These are phyloP conservation scores for Chimonanthus salicifolius DNA, from an alignment of 164 flowering plant species.

Conservation along the genomic window DNA sequence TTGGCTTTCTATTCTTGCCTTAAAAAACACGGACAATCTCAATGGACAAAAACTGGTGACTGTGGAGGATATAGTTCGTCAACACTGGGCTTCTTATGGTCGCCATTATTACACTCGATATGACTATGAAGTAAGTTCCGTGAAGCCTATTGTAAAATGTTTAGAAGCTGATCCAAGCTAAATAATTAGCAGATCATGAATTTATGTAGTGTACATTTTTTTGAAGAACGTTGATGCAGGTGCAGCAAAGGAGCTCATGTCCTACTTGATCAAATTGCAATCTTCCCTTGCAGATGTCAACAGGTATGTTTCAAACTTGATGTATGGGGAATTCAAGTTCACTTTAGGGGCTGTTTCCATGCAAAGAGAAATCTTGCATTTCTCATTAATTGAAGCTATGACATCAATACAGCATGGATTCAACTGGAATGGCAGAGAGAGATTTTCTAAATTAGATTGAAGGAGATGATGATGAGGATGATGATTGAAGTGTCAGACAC, in stretches of 20 bases:
- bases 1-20: constrained; percentile 92
- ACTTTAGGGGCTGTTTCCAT: not conserved
- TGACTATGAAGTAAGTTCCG: constrained; percentile 77
- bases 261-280: constrained; percentile 75
- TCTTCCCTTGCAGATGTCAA: constrained; percentile 74
- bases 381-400: not conserved
- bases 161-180: not conserved
- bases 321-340: not conserved
- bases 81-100: constrained; percentile 90
- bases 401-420: not conserved
- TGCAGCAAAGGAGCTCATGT: constrained; percentile 95
- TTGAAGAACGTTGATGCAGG: constrained; percentile 92
- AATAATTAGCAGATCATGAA: not conserved
- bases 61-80: constrained; percentile 92
- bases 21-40: constrained; percentile 72
- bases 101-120: constrained; percentile 96
- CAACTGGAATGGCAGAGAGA: not conserved
- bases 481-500: not conserved
- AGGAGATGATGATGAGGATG: no score
- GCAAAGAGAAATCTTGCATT: no score
- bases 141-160: not conserved
- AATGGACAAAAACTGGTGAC: constrained; percentile 55
- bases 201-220: constrained; percentile 15
- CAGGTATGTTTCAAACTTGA: constrained; percentile 39
- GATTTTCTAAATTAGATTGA: no score